Evolutionary conservation across 164 flowering plant species (phyloP).

Genomic region (Sextonia rubra): DNA sequence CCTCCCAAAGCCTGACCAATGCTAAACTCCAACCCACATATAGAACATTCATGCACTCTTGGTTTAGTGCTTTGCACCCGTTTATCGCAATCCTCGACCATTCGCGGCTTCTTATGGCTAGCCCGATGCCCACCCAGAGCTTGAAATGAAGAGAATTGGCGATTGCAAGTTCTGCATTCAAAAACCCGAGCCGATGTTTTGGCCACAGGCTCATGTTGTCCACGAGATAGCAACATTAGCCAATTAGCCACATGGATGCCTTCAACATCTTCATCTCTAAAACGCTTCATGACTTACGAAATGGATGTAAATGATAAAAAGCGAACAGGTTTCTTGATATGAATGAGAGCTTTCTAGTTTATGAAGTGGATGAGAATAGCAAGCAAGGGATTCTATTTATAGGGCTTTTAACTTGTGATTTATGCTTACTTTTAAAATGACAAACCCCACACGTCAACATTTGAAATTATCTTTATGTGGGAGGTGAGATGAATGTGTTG

Average conservation of each 20-base stretch:
- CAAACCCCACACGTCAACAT: background rate
- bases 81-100: conserved; percentile 9
- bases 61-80: conserved; percentile 25
- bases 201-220: background rate
- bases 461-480: background rate
- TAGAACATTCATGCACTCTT: conserved; percentile 60
- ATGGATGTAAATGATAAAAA: background rate
- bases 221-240: conserved; percentile 51
- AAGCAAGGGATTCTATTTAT: no score
- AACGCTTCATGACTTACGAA: conserved; percentile 1
- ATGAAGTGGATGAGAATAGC: background rate
- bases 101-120: conserved; percentile 79
- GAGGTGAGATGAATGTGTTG: background rate
- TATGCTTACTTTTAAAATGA: background rate
- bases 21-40: conserved; percentile 65
- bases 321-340: background rate
- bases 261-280: conserved; percentile 33
- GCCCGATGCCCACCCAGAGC: conserved; percentile 92
- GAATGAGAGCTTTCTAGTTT: background rate
- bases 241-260: conserved; percentile 50
- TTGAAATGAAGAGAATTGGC: conserved; percentile 78
- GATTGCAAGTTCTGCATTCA: conserved; percentile 83
- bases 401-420: background rate
- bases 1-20: conserved; percentile 79
- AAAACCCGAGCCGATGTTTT: conserved; percentile 34